Percentiles rank a stretch among this genome's conserved stretches.
These are phyloP conservation scores for Globisporangium paddicum DNA, from an alignment of 352 stramenopile species.

Conservation along the genomic window DNA sequence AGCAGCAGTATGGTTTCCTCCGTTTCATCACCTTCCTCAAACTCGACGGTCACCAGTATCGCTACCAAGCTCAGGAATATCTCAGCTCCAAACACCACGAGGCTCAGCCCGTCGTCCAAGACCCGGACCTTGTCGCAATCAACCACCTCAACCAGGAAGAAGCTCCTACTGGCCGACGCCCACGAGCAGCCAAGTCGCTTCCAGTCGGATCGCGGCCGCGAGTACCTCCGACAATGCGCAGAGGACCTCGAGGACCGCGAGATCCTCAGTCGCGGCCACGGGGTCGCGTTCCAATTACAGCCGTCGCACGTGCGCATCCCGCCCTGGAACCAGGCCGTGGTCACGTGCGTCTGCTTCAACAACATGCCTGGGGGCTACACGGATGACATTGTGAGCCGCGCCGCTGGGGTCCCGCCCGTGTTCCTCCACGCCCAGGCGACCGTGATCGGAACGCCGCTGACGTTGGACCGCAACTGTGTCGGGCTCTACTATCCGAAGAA, in stretches of 20 bases:
- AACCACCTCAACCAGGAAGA: conserved; percentile 10
- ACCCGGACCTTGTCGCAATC: not conserved
- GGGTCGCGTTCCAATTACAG: conserved; percentile 45
- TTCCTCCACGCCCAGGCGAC: conserved; percentile 52
- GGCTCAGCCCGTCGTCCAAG: not conserved
- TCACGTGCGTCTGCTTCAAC: conserved; percentile 63
- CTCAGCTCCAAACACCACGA: not conserved
- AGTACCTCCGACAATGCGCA: conserved; percentile 37
- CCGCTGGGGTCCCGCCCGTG: conserved; percentile 41
- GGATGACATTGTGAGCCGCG: conserved; percentile 59
- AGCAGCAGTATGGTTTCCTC: not conserved
- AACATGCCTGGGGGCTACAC: conserved; percentile 70
- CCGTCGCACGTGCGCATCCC: conserved; percentile 31
- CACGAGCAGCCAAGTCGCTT: conserved; percentile 44
- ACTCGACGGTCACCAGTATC: not conserved
- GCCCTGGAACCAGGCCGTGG: conserved; percentile 53
- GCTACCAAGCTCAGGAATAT: not conserved
- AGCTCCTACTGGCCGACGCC: conserved; percentile 29
- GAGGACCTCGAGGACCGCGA: conserved; percentile 41
- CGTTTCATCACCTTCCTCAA: not conserved
- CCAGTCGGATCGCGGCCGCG: conserved; percentile 43
- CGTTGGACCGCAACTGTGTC: conserved; percentile 61
- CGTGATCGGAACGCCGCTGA: conserved; percentile 52
- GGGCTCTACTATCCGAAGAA: conserved; percentile 37
- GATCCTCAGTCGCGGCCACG: conserved; percentile 39